Percentiles rank a stretch among this genome's conserved stretches.
Evolutionary conservation across 2,329 filamentous ascomycete genomes (phyloP).

Genomic region (Trichoderma simmonsii): DNA sequence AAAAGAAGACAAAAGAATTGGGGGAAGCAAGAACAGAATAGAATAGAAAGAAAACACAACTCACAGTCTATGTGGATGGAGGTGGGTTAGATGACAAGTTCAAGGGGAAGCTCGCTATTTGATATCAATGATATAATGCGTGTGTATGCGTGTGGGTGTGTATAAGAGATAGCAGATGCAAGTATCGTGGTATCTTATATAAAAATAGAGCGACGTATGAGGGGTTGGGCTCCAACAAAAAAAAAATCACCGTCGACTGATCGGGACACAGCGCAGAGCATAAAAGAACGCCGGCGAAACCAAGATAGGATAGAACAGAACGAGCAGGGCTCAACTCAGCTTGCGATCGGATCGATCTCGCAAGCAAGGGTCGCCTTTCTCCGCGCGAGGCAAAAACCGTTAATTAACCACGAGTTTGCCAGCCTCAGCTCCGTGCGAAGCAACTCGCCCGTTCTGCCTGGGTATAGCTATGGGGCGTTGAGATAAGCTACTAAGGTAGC

Average conservation of each 20-base stretch:
- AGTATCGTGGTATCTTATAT: background rate
- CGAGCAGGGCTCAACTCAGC: background rate
- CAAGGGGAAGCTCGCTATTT: background rate
- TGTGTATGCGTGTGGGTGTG: background rate
- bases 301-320: background rate
- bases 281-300: background rate
- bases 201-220: background rate
- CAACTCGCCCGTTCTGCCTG: background rate
- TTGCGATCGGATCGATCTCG: constrained; percentile 4
- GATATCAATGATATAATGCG: background rate
- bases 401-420: background rate
- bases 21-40: background rate
- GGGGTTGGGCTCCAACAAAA: constrained; percentile 5
- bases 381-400: background rate
- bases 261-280: background rate
- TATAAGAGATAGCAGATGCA: background rate
- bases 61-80: background rate
- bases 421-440: background rate
- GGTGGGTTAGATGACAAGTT: background rate
- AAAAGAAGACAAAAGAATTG: background rate
- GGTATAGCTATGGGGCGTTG: background rate
- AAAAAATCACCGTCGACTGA: background rate
- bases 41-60: background rate
- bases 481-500: background rate
- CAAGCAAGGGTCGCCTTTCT: background rate